These are phyloP conservation scores for Bretziella fagacearum DNA, from an alignment of 2,329 filamentous ascomycete species.

Conservation along the genomic window DNA sequence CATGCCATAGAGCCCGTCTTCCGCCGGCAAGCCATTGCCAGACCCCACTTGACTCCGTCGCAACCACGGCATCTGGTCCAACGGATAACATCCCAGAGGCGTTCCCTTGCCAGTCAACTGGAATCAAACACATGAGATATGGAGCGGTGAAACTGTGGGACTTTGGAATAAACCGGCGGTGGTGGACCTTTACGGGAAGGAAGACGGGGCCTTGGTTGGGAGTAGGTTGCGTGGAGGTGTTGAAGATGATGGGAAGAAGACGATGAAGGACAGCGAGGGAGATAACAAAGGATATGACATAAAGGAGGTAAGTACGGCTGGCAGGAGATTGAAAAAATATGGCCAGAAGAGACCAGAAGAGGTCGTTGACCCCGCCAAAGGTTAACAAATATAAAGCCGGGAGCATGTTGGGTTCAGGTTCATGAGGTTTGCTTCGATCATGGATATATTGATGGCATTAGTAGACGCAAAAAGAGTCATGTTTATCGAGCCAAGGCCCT, in stretches of 20 bases:
- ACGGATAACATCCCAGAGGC: slow-evolving; percentile 39
- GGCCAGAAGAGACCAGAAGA: no score
- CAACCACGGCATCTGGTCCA: slow-evolving; percentile 16
- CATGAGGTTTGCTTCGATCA: no score
- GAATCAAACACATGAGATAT: slow-evolving; percentile 52
- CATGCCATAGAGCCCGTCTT: slow-evolving; percentile 34
- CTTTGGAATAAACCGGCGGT: slow-evolving; percentile 49
- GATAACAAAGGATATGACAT: background rate
- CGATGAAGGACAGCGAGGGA: background rate
- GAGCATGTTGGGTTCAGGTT: no score
- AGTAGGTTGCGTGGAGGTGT: background rate
- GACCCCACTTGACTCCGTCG: background rate
- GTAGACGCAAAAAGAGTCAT: no score
- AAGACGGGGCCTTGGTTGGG: slow-evolving; percentile 1
- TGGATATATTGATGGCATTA: no score
- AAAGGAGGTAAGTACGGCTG: no score
- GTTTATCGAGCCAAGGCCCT: no score
- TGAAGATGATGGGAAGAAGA: background rate
- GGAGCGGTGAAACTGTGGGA: slow-evolving; percentile 53
- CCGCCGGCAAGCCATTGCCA: slow-evolving; percentile 3
- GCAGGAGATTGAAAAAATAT: no score
- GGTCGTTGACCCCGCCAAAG: no score
- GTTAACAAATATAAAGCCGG: no score
- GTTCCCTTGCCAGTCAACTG: slow-evolving; percentile 42
- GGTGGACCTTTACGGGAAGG: slow-evolving; percentile 19